Base-by-base conservation (phyloP, 148 eudicot species). In the Rhododendron ferrugineum region DNA sequence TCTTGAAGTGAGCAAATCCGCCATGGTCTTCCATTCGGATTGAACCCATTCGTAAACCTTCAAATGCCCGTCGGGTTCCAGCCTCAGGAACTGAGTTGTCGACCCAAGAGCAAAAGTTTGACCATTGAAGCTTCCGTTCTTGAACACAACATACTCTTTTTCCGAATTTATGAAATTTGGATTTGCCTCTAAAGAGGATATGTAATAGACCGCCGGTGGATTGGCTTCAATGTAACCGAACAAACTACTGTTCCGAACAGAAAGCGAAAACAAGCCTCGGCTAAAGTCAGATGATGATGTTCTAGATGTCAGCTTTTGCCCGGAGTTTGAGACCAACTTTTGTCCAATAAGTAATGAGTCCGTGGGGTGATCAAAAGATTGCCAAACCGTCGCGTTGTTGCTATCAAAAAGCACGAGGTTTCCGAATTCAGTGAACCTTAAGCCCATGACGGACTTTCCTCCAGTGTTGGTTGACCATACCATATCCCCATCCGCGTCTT, bases 311-410 rank as follows among this genome's bases (percentile, higher is more conserved):
- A 90, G 81, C 47, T 78, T 88, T 11, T 85, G 79, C 42, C 90
- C 89, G 0, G 75, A 58, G 3, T 52, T 14, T 52, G 20, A 52
- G 1, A 32, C 34, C 81, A 90, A 64, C 8, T 11, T 80, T 73
- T 90, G 92, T 26, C 90, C 92, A 28, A 84, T 87, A 58, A 90
- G 58, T 50, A 88, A 85, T 14, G 80, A 16, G 56, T 90, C 90
- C 1, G 90, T 88, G 11, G 89, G 92, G 60, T 90, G 84, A 76
- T 88, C 89, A 58, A 87, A 90, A 4, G 92, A 90, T 37, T 88
- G 89, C 92, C 90, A 90, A 75, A 90, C 85, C 1, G 72, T 40
- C 0, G 32, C 0, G 1, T 81, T 66, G 3, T 81, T 83, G 7
- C 0, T 13, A 68, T 87, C 85, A 46, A 88, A 87, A 44, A 90